Conservation (phyloP, 2,329 filamentous ascomycete species). For the Plenodomus tracheiphilus region DNA sequence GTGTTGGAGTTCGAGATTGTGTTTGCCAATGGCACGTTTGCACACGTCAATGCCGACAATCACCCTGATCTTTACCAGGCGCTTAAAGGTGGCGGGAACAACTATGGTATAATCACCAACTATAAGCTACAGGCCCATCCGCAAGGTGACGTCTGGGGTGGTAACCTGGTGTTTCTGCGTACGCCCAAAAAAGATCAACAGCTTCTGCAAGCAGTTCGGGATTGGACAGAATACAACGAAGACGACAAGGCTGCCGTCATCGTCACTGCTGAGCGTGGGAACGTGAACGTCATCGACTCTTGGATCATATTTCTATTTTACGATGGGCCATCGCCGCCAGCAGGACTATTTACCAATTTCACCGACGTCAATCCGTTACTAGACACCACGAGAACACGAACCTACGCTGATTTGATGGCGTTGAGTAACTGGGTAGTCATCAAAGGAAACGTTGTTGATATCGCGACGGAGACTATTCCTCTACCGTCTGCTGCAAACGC, state of each 20-base stretch:
- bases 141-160: conserved; percentile 50
- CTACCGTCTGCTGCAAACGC: conserved; percentile 28
- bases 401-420: conserved; percentile 53
- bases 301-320: conserved; percentile 42
- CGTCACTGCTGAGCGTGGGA: conserved; percentile 32
- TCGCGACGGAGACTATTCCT: conserved; percentile 40
- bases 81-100: conserved; percentile 45
- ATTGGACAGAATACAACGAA: conserved; percentile 61
- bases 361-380: conserved; percentile 49
- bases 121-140: conserved; percentile 27
- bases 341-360: conserved; percentile 61
- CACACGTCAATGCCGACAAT: conserved; percentile 22
- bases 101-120: conserved; percentile 46
- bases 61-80: conserved; percentile 43
- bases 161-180: conserved; percentile 50
- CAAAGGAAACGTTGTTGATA: conserved; percentile 38
- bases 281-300: conserved; percentile 32
- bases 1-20: conserved; percentile 51
- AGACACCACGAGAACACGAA: conserved; percentile 54
- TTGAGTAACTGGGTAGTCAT: conserved; percentile 50
- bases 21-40: conserved; percentile 50
- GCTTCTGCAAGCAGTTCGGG: conserved; percentile 54
- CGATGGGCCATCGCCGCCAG: conserved; percentile 48
- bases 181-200: conserved; percentile 41
- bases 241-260: conserved; percentile 39